Conservation (phyloP, 495 filamentous ascomycete species). For the Tuber brumale region DNA sequence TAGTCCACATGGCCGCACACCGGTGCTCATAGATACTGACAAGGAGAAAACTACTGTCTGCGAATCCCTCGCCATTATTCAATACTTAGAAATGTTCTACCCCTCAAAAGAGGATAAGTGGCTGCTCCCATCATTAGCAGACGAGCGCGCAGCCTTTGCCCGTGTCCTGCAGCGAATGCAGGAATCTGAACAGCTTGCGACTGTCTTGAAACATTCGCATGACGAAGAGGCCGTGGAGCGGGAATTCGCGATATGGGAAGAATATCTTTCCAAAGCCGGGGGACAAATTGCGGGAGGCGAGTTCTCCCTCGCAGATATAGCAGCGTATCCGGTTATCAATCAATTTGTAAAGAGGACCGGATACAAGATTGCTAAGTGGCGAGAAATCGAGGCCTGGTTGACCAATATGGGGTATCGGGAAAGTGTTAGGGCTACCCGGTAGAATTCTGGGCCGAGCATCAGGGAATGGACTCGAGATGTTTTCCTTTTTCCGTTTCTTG, state of each 20-base stretch:
- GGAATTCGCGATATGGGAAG: conserved; percentile 31
- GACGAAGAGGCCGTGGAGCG: conserved; percentile 12
- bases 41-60: conserved; percentile 35
- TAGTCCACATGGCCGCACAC: conserved; percentile 28
- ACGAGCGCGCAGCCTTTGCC: conserved; percentile 34
- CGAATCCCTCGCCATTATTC: conserved; percentile 44
- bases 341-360: conserved; percentile 22
- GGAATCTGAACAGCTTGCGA: conserved; percentile 30
- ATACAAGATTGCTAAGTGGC: conserved; percentile 7
- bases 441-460: not conserved
- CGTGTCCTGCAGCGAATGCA: conserved; percentile 29
- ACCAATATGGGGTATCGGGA: conserved; percentile 10
- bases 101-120: conserved; percentile 28
- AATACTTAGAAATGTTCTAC: conserved; percentile 47
- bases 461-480: not conserved
- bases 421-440: conserved; percentile 3
- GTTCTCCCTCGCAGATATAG: conserved; percentile 33
- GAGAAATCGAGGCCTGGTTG: conserved; percentile 15
- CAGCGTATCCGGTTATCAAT: conserved; percentile 33
- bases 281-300: conserved; percentile 28
- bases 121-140: conserved; percentile 22
- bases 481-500: not conserved
- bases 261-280: conserved; percentile 12
- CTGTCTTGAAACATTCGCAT: conserved; percentile 12
- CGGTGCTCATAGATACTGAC: conserved; percentile 37